Evolutionary conservation across 2,329 filamentous ascomycete genomes (phyloP), one percentile per base, ranked within the genome.

Genomic region (Aspergillus ustus): DNA sequence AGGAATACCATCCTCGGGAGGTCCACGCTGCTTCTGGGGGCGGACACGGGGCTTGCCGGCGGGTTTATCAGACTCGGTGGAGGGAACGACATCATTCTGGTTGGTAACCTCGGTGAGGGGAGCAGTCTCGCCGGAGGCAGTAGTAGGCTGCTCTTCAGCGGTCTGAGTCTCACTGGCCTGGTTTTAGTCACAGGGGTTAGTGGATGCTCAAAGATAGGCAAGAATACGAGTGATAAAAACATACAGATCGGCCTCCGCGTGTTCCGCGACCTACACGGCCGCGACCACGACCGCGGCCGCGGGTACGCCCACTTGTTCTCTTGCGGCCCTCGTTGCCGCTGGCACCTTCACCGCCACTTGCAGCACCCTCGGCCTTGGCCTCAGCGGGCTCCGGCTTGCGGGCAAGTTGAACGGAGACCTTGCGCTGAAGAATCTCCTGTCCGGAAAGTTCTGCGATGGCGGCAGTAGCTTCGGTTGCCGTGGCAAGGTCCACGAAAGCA

Each of bases 371-470:
- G 51, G 81, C 75, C 85, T 91, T 92, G 80, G 93, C 91, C 70
- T 87, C 89, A 73, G 90, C 86, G 69, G 91, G 86, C 84, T 98
- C 94, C 63, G 94, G 94, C 87, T 97, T 98, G 84, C 94, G 94
- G 75, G 95, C 95, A 75, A 97, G 90, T 85, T 99, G 95, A 70
- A 99, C 95, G 50, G 93, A 98, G 76, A 98, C 95, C 90, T 98
- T 98, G 81, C 95, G 94, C 82, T 97, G 93, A 63, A 98, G 89
- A 74, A 99, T 95, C 83, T 96, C 93, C 85, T 97, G 93, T 81
- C 94, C 94, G 74, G 95, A 97, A 69, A 99, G 91, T 83, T 97
- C 92, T 73, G 87, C 85, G 73, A 99, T 98, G 76, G 95, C 95
- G 80, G 93, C 92, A 83, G 97, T 92, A 67, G 95, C 95, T 85